A percentile compares a stretch with the other conserved stretches of the same genome.
Conservation (phyloP, 139 green algal species). For the Diplosphaera chodatii region DNA sequence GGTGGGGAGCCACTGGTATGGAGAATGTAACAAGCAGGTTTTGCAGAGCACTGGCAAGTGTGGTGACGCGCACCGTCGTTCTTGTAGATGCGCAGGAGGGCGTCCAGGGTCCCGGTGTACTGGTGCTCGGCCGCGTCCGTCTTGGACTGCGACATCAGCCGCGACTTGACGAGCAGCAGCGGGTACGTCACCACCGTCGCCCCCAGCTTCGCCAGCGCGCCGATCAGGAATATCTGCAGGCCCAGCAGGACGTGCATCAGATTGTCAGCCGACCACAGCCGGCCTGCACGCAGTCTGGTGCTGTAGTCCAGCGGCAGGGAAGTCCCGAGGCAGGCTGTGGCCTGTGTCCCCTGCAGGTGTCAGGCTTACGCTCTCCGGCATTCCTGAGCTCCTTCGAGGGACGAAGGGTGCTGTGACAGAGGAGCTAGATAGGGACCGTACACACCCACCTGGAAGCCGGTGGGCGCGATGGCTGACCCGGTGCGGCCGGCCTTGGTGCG, state of each 20-base stretch:
- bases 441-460: background rate
- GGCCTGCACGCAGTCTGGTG: too few species aligned
- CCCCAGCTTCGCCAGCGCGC: constrained; percentile 82
- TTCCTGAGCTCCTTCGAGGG: too few species aligned
- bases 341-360: too few species aligned
- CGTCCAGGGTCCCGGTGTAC: constrained; percentile 56
- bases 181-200: constrained; percentile 93
- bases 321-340: too few species aligned
- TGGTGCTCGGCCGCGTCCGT: constrained; percentile 40
- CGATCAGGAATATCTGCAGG: constrained; percentile 79
- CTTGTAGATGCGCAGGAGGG: constrained; percentile 50
- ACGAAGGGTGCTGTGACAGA: too few species aligned
- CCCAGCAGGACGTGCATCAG: constrained; percentile 19
- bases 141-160: constrained; percentile 48
- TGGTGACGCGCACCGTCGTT: constrained; percentile 36
- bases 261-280: too few species aligned
- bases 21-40: too few species aligned
- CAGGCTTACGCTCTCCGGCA: too few species aligned
- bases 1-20: too few species aligned
- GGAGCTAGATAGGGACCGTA: too few species aligned
- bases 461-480: background rate
- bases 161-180: constrained; percentile 84
- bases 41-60: background rate
- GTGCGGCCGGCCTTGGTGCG: background rate
- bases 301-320: too few species aligned